Conservation (phyloP, 768 basidiomycete species). For the Podaxis sp. region DNA sequence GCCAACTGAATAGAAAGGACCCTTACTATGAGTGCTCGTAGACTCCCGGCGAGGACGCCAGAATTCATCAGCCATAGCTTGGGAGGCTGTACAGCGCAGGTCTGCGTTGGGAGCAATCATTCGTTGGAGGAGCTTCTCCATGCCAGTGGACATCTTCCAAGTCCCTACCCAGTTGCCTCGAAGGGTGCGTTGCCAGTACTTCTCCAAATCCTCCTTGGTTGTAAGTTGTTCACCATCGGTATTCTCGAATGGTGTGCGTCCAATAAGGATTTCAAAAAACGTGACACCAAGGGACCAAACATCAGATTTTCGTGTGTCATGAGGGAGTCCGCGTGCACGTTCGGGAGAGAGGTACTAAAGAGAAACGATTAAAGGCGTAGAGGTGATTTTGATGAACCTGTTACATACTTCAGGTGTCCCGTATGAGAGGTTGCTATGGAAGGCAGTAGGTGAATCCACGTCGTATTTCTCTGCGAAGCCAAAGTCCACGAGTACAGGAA, state of each 20-base stretch:
- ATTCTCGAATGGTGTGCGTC: slow-evolving; percentile 90
- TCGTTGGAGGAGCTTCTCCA: slow-evolving; percentile 67
- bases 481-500: slow-evolving; percentile 93
- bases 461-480: slow-evolving; percentile 94
- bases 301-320: slow-evolving; percentile 93
- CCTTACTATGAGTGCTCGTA: slow-evolving; percentile 42
- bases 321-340: slow-evolving; percentile 81
- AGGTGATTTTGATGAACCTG: background rate
- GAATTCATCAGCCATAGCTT: slow-evolving; percentile 66
- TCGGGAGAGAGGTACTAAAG: slow-evolving; percentile 87
- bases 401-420: slow-evolving; percentile 84
- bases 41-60: slow-evolving; percentile 46
- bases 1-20: slow-evolving; percentile 6
- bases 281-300: slow-evolving; percentile 87
- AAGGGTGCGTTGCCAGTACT: slow-evolving; percentile 84
- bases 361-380: slow-evolving; percentile 11
- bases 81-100: slow-evolving; percentile 65
- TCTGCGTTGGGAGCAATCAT: slow-evolving; percentile 87
- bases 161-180: slow-evolving; percentile 86
- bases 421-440: slow-evolving; percentile 80
- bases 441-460: slow-evolving; percentile 57
- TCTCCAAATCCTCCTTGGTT: slow-evolving; percentile 77
- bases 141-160: slow-evolving; percentile 65
- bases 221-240: slow-evolving; percentile 76
- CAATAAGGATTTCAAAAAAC: slow-evolving; percentile 92